Conservation (phyloP, 306 rosid species). For the Medicago truncatula region DNA sequence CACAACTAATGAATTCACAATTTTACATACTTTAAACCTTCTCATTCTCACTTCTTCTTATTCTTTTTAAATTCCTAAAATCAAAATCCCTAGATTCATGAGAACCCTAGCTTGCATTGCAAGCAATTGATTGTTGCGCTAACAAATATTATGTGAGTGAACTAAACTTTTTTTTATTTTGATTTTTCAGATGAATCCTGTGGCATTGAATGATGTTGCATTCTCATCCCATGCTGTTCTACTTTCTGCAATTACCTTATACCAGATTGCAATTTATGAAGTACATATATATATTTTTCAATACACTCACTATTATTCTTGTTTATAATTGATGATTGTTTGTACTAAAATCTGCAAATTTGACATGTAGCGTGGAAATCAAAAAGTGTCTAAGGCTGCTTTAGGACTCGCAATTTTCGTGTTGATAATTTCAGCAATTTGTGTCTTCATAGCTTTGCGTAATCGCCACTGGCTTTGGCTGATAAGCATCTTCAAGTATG, state of each 20-base stretch:
- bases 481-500: constrained; percentile 34
- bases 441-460: constrained; percentile 68
- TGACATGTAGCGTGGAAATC: constrained; percentile 67
- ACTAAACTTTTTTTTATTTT: neutral
- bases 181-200: constrained; percentile 78
- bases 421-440: constrained; percentile 60
- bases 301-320: neutral
- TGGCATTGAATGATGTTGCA: constrained; percentile 87
- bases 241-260: constrained; percentile 54
- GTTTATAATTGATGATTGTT: neutral
- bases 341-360: constrained; percentile 7
- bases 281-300: constrained; percentile 35
- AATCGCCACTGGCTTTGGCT: constrained; percentile 74
- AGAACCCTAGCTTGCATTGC: no score
- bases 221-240: constrained; percentile 79
- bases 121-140: no score
- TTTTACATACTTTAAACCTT: no score
- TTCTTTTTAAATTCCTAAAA: no score
- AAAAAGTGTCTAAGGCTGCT: constrained; percentile 62
- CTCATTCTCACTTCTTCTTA: no score
- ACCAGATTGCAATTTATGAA: constrained; percentile 73
- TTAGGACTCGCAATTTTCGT: constrained; percentile 46
- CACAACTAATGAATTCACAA: no score
- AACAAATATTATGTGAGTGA: neutral
- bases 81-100: no score